Evolutionary conservation across 139 green algal genomes (phyloP).

Genomic region (Deuterostichococcus epilithicus): DNA sequence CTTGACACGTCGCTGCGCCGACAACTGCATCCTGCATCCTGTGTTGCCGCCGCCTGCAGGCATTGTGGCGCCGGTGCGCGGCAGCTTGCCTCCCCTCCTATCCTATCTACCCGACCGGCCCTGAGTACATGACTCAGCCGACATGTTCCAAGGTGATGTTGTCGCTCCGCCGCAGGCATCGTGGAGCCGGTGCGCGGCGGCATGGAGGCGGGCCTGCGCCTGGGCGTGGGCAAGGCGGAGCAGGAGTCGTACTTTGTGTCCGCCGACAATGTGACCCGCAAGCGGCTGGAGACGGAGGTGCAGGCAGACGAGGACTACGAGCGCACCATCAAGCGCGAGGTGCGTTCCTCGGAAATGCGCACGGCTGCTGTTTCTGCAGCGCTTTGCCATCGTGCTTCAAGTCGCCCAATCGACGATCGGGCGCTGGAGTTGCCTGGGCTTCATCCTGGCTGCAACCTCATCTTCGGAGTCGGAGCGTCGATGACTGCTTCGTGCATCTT

Average conservation of each 20-base stretch:
- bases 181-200: slow-evolving; percentile 62
- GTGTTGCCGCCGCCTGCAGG: slow-evolving; percentile 4
- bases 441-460: too few relatives aligned
- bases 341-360: slow-evolving; percentile 9
- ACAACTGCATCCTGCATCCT: neutral
- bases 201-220: slow-evolving; percentile 56
- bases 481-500: too few relatives aligned
- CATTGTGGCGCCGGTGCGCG: too few relatives aligned
- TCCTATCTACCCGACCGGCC: neutral
- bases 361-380: neutral
- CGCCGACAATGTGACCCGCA: slow-evolving; percentile 64
- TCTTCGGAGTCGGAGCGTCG: too few relatives aligned
- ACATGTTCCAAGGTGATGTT: neutral
- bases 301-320: slow-evolving; percentile 76
- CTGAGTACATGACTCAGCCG: neutral
- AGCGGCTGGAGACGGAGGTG: slow-evolving; percentile 77
- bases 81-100: too few relatives aligned
- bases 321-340: slow-evolving; percentile 51
- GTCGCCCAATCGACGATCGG: too few relatives aligned
- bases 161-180: slow-evolving; percentile 33
- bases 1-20: neutral
- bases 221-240: slow-evolving; percentile 80
- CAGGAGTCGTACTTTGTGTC: slow-evolving; percentile 73
- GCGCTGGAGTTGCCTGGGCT: too few relatives aligned
- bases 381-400: neutral